Evolutionary conservation across 1,139 yeast genomes (phyloP), one percentile per base, ranked within the genome.

Genomic region (Pichia sp.): DNA sequence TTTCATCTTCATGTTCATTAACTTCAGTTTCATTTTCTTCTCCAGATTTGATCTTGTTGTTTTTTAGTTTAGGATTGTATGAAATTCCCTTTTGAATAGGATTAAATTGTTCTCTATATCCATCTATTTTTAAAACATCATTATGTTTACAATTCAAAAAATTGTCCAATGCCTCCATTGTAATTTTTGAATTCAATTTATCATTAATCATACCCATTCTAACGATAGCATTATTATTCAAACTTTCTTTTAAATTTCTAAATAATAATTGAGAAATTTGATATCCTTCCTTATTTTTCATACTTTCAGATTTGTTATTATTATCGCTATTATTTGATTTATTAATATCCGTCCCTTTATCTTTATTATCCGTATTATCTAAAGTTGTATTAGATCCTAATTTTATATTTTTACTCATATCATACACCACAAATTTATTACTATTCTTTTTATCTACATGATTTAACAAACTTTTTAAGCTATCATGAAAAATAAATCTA

Each of bases 401-500:
- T 16, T 40, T 31, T 4, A 27, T 38, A 42, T 28, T 20, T 4
- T 38, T 34, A 14, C 13, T 23, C 43, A 42, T 34, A 37, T 55
- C 50, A 37, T 52, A 55, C 22, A 51, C 42, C 6, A 47, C 20
- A 37, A 51, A 47, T 19, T 44, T 37, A 27, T 51, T 53, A 10
- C 41, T 41, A n/a, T 45, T 48, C 30, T 45, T 46, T 33, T 52
- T 50, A 38, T 56, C 53, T 39, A 53, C 43, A 33, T 50, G 48
- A 42, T 42, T 52, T 11, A 56, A 37, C 35, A 60, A 40, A 10
- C 54, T 47, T 16, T 45, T 45, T 24, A 59, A 37, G 18, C 49
- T 43, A 4, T 50, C 48, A 42, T 61, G 63, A 19, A 56, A 33
- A 13, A 53, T 43, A 40, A 66, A 64, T 33, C 67, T 51, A 13